Percentiles rank a stretch among this genome's conserved stretches.
Evolutionary conservation across 345 rosid genomes (phyloP).

Genomic region (Bruguiera gymnorhiza): DNA sequence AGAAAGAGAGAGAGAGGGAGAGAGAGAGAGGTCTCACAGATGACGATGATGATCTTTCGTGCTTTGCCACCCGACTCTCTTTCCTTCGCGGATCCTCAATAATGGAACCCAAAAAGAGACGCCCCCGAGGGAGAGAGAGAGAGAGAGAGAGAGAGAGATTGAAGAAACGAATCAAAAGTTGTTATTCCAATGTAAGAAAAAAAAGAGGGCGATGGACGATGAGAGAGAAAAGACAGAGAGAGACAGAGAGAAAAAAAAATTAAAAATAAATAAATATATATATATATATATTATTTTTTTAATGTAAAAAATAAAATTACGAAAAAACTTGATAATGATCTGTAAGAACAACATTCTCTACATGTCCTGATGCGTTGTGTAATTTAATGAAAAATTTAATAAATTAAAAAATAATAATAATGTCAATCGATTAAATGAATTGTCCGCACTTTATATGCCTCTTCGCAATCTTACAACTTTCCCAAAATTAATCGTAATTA

Average conservation of each 20-base stretch:
- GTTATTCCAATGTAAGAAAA: slow-evolving; percentile 20
- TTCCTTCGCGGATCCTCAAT: slow-evolving; percentile 18
- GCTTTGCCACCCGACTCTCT: background rate
- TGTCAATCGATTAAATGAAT: too few species aligned
- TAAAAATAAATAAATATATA: too few species aligned
- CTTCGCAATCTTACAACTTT: background rate
- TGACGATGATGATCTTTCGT: slow-evolving; percentile 17
- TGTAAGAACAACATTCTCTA: too few species aligned
- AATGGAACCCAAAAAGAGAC: slow-evolving; percentile 15
- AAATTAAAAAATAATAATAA: too few species aligned
- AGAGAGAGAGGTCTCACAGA: slow-evolving; percentile 14
- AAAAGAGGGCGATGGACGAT: background rate
- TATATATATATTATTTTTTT: too few species aligned
- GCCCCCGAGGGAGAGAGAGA: background rate
- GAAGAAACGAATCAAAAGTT: slow-evolving; percentile 20
- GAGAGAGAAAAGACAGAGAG: slow-evolving; percentile 14
- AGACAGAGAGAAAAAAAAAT: background rate
- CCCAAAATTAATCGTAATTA: too few species aligned
- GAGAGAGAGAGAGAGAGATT: too few species aligned
- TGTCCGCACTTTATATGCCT: too few species aligned
- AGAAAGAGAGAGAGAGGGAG: slow-evolving; percentile 3
- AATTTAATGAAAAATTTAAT: too few species aligned
- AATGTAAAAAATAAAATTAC: too few species aligned
- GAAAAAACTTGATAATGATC: too few species aligned
- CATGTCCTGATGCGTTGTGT: too few species aligned